Percentiles rank a stretch among this genome's conserved stretches.
Conservation (phyloP, 495 filamentous ascomycete species). For the Penicillium silybi region DNA sequence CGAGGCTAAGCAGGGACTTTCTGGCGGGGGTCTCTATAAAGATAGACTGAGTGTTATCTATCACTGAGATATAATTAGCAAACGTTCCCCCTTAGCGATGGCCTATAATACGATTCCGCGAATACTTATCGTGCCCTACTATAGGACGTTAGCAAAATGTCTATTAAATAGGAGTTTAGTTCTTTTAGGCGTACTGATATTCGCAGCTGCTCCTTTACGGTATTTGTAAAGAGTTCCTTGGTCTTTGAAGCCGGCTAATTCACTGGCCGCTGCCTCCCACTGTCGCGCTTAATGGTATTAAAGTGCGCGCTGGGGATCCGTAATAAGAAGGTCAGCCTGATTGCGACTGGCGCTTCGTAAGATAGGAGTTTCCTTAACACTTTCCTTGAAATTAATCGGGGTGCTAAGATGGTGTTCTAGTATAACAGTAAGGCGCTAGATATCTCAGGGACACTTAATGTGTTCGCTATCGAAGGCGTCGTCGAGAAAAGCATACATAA, state of each 20-base stretch:
- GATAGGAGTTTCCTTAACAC: conserved; percentile 11
- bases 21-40: conserved; percentile 23
- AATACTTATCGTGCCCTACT: conserved; percentile 22
- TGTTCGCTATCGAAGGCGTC: conserved; percentile 15
- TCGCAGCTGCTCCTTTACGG: conserved; percentile 17
- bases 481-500: conserved; percentile 10
- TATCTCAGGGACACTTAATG: conserved; percentile 17
- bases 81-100: conserved; percentile 14
- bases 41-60: conserved; percentile 20
- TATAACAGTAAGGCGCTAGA: conserved; percentile 16
- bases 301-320: conserved; percentile 7
- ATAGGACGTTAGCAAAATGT: background rate
- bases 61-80: conserved; percentile 18
- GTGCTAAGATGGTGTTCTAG: conserved; percentile 18
- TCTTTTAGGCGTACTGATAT: conserved; percentile 13
- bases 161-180: background rate
- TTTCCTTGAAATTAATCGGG: conserved; percentile 22
- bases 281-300: conserved; percentile 6
- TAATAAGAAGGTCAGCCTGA: conserved; percentile 4
- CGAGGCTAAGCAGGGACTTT: conserved; percentile 17
- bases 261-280: conserved; percentile 8
- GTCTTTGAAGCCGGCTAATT: conserved; percentile 11
- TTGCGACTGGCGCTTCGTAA: conserved; percentile 3
- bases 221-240: conserved; percentile 23
- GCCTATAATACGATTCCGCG: conserved; percentile 21